Conservation (phyloP, 805 yeast species). For the Ogataea polymorpha region DNA sequence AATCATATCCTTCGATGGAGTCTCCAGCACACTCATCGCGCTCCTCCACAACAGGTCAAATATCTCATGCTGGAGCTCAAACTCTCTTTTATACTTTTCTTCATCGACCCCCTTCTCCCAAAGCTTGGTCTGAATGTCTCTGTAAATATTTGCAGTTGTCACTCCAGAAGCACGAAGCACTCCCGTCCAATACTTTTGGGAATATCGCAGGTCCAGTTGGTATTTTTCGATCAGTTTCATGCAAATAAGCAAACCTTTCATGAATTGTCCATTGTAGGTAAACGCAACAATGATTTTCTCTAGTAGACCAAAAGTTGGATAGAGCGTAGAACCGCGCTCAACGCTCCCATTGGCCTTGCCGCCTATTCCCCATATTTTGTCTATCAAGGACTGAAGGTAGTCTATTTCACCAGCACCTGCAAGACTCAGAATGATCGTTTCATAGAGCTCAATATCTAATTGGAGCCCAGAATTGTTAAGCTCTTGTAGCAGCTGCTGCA, state of each 20-base stretch:
- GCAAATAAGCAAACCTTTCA: conserved; percentile 28
- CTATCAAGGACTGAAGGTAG: conserved; percentile 24
- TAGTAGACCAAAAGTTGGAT: conserved; percentile 28
- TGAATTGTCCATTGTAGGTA: conserved; percentile 27
- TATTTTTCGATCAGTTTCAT: conserved; percentile 24
- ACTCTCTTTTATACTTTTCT: conserved; percentile 7
- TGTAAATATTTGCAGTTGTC: conserved; percentile 20
- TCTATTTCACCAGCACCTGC: conserved; percentile 29
- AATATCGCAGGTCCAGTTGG: conserved; percentile 17
- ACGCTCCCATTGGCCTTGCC: conserved; percentile 4
- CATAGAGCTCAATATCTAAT: conserved; percentile 24
- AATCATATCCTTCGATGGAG: conserved; percentile 23
- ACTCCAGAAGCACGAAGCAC: conserved; percentile 26
- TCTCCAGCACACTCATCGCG: conserved; percentile 11
- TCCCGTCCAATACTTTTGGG: conserved; percentile 27
- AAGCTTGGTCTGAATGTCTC: conserved; percentile 19
- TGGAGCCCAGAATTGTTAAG: conserved; percentile 17
- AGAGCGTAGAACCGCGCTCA: conserved; percentile 12
- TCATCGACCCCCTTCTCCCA: conserved; percentile 15
- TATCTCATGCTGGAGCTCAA: conserved; percentile 19
- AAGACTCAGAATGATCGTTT: conserved; percentile 26
- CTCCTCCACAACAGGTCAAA: conserved; percentile 27
- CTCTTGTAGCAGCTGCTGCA: conserved; percentile 17
- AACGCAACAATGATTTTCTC: conserved; percentile 30
- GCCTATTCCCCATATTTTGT: conserved; percentile 29